Conservation (phyloP, 2,329 filamentous ascomycete species). For the Neoarthrinium moseri region DNA sequence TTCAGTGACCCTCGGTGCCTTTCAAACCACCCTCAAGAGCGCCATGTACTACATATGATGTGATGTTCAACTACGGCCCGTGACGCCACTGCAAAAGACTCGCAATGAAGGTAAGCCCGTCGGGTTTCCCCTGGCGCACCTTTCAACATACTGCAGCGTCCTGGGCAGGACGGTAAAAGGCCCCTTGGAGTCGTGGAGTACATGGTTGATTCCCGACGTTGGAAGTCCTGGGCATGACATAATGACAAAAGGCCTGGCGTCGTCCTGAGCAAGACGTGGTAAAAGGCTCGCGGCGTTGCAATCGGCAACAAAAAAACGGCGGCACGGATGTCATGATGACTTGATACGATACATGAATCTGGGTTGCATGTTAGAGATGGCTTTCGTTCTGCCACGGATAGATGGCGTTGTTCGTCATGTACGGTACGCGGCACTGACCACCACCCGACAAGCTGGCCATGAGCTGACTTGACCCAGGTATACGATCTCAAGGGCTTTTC, state of each 20-base stretch:
- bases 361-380: constrained; percentile 2
- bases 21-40: too few relatives aligned
- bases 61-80: too few relatives aligned
- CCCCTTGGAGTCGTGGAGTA: constrained; percentile 18
- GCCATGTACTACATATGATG: too few relatives aligned
- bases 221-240: constrained; percentile 24
- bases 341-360: constrained; percentile 1
- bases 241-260: constrained; percentile 21
- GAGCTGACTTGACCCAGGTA: constrained; percentile 13
- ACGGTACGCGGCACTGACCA: too few relatives aligned
- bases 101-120: too few relatives aligned
- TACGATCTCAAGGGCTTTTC: constrained; percentile 22
- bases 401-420: constrained; percentile 17
- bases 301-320: constrained; percentile 12
- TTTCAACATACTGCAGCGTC: too few relatives aligned
- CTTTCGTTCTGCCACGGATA: constrained; percentile 13
- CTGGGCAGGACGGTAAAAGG: constrained; percentile 38
- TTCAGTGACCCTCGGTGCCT: too few relatives aligned
- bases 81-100: too few relatives aligned
- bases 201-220: constrained; percentile 16
- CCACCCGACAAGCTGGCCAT: too few relatives aligned
- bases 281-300: constrained; percentile 26
- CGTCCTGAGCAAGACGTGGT: constrained; percentile 33
- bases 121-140: too few relatives aligned
- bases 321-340: constrained; percentile 14